Evolutionary conservation across 306 rosid species (phyloP).

Genomic region (Cicer bijugum): DNA sequence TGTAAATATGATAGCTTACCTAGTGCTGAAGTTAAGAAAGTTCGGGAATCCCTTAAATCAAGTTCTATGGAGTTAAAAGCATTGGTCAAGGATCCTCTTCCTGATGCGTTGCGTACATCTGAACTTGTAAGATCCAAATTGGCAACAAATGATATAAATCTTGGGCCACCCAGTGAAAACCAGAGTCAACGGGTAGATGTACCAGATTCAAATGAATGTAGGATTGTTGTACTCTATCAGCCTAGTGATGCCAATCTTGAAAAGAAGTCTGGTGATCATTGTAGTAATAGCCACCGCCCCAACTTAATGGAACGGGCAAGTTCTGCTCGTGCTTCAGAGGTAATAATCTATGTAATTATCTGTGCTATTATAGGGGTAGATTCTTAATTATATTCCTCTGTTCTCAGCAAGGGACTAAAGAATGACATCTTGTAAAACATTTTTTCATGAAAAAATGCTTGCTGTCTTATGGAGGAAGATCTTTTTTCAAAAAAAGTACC

Average conservation of each 20-base stretch:
- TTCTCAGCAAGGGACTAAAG: slow-evolving; percentile 27
- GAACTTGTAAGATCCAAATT: slow-evolving; percentile 54
- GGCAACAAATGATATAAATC: slow-evolving; percentile 44
- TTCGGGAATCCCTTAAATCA: slow-evolving; percentile 67
- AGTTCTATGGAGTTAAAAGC: slow-evolving; percentile 65
- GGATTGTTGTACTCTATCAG: slow-evolving; percentile 42
- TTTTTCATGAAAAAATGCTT: not conserved
- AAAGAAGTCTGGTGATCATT: slow-evolving; percentile 43
- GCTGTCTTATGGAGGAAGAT: slow-evolving; percentile 12
- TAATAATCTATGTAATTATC: slow-evolving; percentile 42
- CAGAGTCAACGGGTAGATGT: slow-evolving; percentile 39
- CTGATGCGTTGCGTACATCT: slow-evolving; percentile 59
- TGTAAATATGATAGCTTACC: slow-evolving; percentile 39
- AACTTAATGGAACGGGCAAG: slow-evolving; percentile 63
- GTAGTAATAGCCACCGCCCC: slow-evolving; percentile 44
- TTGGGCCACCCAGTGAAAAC: slow-evolving; percentile 47
- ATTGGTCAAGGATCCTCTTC: slow-evolving; percentile 79
- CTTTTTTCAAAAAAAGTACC: slow-evolving; percentile 27
- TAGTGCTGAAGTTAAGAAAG: slow-evolving; percentile 54
- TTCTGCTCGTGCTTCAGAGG: slow-evolving; percentile 65
- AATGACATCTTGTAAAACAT: slow-evolving; percentile 16
- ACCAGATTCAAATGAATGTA: slow-evolving; percentile 45
- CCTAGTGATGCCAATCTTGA: slow-evolving; percentile 45
- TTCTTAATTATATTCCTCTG: slow-evolving; percentile 37
- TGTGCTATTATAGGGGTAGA: slow-evolving; percentile 27